Conservation (phyloP, 78 protist species). For the Guillardia theta region DNA sequence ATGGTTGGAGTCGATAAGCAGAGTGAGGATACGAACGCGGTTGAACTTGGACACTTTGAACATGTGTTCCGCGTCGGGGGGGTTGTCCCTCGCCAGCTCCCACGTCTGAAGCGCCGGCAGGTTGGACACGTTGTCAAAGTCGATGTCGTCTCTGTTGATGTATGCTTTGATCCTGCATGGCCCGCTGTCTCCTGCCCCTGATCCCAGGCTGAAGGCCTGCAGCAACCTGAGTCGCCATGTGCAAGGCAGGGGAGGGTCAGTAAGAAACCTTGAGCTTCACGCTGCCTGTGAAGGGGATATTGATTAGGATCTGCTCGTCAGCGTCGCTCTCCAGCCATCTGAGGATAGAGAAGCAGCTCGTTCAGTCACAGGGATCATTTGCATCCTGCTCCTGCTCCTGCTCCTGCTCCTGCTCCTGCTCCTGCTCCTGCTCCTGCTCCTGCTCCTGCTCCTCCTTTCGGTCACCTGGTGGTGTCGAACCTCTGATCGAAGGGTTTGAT, state of each 20-base stretch:
- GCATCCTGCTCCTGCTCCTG: too few relatives aligned
- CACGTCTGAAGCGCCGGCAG: not conserved
- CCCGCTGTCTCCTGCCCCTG: not conserved
- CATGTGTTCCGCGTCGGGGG: not conserved
- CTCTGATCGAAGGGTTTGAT: constrained; percentile 1
- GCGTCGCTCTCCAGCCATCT: constrained; percentile 11
- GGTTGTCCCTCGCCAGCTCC: constrained; percentile 12
- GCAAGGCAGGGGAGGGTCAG: not conserved
- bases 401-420: too few relatives aligned
- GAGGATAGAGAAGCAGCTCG: too few relatives aligned
- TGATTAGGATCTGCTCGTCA: not conserved
- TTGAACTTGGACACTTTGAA: not conserved
- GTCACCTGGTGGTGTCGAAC: constrained; percentile 10
- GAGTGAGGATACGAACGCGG: not conserved
- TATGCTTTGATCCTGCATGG: not conserved
- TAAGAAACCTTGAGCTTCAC: constrained; percentile 12
- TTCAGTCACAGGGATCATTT: too few relatives aligned
- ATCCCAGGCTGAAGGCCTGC: not conserved
- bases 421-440: too few relatives aligned
- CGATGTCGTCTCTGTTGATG: constrained; percentile 22
- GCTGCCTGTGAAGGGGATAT: constrained; percentile 20
- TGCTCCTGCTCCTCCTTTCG: too few relatives aligned
- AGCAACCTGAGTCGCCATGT: not conserved
- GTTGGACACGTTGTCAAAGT: not conserved
- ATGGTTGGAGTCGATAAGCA: not conserved